A percentile compares a stretch with the other conserved stretches of the same genome.
Evolutionary conservation across 192 early-diverging fungal species (phyloP).

Genomic region (Diversispora epigaea): DNA sequence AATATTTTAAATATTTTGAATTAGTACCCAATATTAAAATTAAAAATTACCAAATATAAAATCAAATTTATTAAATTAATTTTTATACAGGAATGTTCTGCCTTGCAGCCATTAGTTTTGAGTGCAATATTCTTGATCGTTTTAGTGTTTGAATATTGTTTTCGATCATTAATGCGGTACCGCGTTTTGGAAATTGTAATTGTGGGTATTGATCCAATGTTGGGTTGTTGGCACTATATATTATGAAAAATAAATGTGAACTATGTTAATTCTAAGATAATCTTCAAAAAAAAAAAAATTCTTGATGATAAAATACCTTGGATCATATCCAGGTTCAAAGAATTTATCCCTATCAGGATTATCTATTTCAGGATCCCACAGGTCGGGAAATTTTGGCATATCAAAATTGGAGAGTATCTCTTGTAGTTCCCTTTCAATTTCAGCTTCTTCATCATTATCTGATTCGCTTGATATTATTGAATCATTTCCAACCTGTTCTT

Average conservation of each 20-base stretch:
- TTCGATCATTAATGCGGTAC: slow-evolving; percentile 42
- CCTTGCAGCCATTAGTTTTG: slow-evolving; percentile 37
- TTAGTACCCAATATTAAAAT: neutral
- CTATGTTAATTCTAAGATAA: neutral
- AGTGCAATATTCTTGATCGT: slow-evolving; percentile 46
- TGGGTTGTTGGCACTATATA: slow-evolving; percentile 35
- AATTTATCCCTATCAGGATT: slow-evolving; percentile 11
- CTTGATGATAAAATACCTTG: neutral
- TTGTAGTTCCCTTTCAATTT: slow-evolving; percentile 39
- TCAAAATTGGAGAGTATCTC: slow-evolving; percentile 36
- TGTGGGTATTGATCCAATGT: slow-evolving; percentile 47
- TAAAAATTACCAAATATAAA: neutral
- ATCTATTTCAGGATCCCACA: slow-evolving; percentile 29
- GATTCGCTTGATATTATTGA: slow-evolving; percentile 42
- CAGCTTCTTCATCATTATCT: slow-evolving; percentile 49
- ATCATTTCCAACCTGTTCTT: too few species aligned
- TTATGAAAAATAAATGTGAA: neutral
- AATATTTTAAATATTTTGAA: neutral
- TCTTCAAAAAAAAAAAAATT: neutral
- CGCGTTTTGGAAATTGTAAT: slow-evolving; percentile 40
- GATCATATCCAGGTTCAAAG: slow-evolving; percentile 7
- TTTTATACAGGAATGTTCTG: slow-evolving; percentile 13
- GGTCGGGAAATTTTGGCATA: slow-evolving; percentile 42
- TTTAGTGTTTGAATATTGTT: slow-evolving; percentile 44
- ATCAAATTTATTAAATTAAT: neutral